Evolutionary conservation across 192 early-diverging fungal genomes (phyloP).

Genomic region (Coemansia sp.): DNA sequence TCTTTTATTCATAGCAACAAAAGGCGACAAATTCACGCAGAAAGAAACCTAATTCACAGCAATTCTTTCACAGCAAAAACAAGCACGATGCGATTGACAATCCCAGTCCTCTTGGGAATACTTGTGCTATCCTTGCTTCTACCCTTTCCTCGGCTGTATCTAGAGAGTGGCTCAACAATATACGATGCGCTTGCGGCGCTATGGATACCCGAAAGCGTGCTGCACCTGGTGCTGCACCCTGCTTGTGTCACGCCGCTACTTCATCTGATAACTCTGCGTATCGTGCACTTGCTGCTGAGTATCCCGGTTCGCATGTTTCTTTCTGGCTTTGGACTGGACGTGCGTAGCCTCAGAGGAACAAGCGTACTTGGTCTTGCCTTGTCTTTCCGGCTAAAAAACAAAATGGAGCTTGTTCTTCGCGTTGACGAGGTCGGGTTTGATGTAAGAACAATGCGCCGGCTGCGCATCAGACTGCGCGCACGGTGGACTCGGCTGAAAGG

Average conservation of each 20-base stretch:
- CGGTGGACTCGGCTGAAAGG: constrained; percentile 18
- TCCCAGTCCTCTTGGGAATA: constrained; percentile 26
- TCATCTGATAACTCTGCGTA: constrained; percentile 23
- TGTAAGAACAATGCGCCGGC: constrained; percentile 47
- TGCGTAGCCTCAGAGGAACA: constrained; percentile 39
- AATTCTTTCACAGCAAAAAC: constrained; percentile 1
- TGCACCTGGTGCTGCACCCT: constrained; percentile 28
- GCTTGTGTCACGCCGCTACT: constrained; percentile 21
- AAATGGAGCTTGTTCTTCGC: constrained; percentile 27
- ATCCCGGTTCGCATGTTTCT: constrained; percentile 41
- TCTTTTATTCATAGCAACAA: neutral
- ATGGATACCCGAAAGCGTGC: constrained; percentile 13
- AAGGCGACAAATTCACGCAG: neutral
- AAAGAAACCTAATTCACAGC: neutral
- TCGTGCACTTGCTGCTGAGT: constrained; percentile 26
- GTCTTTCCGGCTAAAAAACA: constrained; percentile 15
- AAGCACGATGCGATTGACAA: constrained; percentile 31
- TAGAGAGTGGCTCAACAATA: constrained; percentile 27
- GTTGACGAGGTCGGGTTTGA: constrained; percentile 48
- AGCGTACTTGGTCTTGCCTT: constrained; percentile 35
- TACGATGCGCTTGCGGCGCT: constrained; percentile 23
- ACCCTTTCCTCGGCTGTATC: constrained; percentile 29
- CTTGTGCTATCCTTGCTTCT: constrained; percentile 28
- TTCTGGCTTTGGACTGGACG: constrained; percentile 40
- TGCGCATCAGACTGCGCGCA: constrained; percentile 25